Percentiles rank a stretch among this genome's conserved stretches.
Conservation (phyloP, 1,284 basidiomycete species). For the Boletus smithii region DNA sequence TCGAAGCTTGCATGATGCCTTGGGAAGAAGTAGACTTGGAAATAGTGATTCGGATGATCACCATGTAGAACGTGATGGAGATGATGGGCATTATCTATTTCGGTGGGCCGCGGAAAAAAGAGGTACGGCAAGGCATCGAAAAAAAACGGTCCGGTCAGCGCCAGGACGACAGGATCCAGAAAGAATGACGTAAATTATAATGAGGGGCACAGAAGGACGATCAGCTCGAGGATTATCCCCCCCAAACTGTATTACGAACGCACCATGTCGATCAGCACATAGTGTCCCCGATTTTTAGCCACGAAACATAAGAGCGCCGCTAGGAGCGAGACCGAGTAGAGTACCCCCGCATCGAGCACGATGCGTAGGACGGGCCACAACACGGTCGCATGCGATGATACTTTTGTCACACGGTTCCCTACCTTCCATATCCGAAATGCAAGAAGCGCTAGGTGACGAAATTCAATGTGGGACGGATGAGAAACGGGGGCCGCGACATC, state of each 20-base stretch:
- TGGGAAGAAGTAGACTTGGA: too few relatives aligned
- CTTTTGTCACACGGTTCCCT: background rate
- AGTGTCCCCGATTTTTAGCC: constrained; percentile 17
- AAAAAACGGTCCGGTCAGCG: too few relatives aligned
- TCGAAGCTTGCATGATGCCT: too few relatives aligned
- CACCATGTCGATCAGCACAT: constrained; percentile 26
- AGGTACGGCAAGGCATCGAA: too few relatives aligned
- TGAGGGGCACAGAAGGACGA: too few relatives aligned
- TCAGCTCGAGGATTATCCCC: too few relatives aligned
- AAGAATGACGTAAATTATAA: too few relatives aligned
- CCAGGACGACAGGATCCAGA: too few relatives aligned
- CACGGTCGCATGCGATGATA: constrained; percentile 4
- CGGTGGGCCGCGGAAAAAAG: background rate
- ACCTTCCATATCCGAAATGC: constrained; percentile 18
- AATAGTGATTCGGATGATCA: constrained; percentile 19
- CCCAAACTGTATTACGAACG: too few relatives aligned
- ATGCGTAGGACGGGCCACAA: constrained; percentile 21
- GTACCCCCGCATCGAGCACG: constrained; percentile 21
- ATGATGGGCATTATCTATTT: constrained; percentile 22
- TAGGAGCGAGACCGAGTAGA: constrained; percentile 22
- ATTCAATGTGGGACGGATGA: too few relatives aligned
- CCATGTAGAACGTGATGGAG: background rate
- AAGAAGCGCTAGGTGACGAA: constrained; percentile 6
- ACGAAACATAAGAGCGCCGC: constrained; percentile 19
- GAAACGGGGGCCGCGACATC: too few relatives aligned